Base-by-base conservation (phyloP, 2,329 filamentous ascomycete species). In the Ustulina deusta region DNA sequence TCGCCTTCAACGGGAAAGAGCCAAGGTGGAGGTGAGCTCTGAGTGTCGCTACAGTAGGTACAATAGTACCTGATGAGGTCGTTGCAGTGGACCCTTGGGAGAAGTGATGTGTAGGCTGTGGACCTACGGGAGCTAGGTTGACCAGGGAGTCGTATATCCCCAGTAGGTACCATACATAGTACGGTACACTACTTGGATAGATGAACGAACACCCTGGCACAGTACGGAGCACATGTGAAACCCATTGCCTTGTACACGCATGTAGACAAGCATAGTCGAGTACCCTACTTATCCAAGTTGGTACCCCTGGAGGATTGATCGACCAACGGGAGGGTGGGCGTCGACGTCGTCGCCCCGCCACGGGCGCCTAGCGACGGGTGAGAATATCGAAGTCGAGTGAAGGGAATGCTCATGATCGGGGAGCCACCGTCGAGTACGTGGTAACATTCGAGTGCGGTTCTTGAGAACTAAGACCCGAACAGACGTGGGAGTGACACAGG, bases 271-370 rank as follows among this genome's bases (percentile, higher is more conserved):
- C 48, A 51, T 32, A 32, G 25, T 5, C 17, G 25, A 51, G 62
- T 61, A 70, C 65, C 36, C 46, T 44, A 56, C 48, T 56, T 51
- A 44, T 27, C 20, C 20, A 66, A 9, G 44, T 40, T 29, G 29
- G 34, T 22, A 59, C 57, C 66, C 49, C 51, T 22, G 61, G 5
- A 65, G 44, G 49, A 48, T 62, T 67, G 66, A 69, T 71, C 32
- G 58, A 58, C 69, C 20, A 69, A 64, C 58, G 64, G 58, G 52
- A 61, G 54, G 60, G 55, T 61, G 40, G 36, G 38, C 29, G 58
- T 63, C 15, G 62, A 59, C 49, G 59, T 63, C 34, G 54, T 52
- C 15, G 60, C 63, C 46, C 66, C 59, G 51, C 55, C 62, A 51
- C 58, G 55, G 61, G 66, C 61, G 63, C 59, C 60, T 69, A 63